Evolutionary conservation across 2,329 filamentous ascomycete species (phyloP), one percentile per base, ranked within the genome.

Genomic region (Fusarium paranaense): DNA sequence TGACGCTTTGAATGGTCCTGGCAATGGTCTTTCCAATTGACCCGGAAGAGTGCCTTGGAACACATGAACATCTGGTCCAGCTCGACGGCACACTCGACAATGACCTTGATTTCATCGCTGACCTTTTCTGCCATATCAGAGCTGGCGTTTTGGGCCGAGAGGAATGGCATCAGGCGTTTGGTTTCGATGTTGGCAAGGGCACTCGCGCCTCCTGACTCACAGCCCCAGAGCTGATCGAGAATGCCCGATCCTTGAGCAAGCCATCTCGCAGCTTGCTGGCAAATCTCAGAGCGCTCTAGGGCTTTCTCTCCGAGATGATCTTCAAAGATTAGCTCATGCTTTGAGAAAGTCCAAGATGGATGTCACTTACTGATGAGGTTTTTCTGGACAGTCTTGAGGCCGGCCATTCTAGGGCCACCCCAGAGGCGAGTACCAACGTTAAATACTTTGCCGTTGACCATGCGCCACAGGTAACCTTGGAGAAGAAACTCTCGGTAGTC

Each of bases 1-100:
- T 11, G 8, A 2, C 1, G 2, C 1, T 0, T 0, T 0, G 6
- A 1, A 14, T 13, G 3, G 0, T 22, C 8, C 4, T 63, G 35
- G 0, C 11, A 16, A 0, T 2, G 1, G 8, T 52, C 22, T 3
- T 8, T 4, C 68, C 64, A 71, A 0, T 32, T 3, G 10, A 32
- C 0, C 5, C 1, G 32, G 32, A 32, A 32, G 30, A 32, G 9
- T 10, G 8, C 16, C 0, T 58, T 73, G 13, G 75, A 76, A 8
- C 45, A 0, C 65, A 73, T 60, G 6, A 69, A 25, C 5, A 73
- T 66, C 6, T 20, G 2, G 33, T 77, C 73, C 0, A 77, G 11
- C 5, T 73, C 50, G 3, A 66, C 5, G 1, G 71, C 75, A 13
- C 50, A 18, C 2, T 6, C 0, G 0, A 77, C 0, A 6, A 77